These are phyloP conservation scores for Ustilago trichophora DNA, from an alignment of 1,284 basidiomycete species.

Conservation along the genomic window DNA sequence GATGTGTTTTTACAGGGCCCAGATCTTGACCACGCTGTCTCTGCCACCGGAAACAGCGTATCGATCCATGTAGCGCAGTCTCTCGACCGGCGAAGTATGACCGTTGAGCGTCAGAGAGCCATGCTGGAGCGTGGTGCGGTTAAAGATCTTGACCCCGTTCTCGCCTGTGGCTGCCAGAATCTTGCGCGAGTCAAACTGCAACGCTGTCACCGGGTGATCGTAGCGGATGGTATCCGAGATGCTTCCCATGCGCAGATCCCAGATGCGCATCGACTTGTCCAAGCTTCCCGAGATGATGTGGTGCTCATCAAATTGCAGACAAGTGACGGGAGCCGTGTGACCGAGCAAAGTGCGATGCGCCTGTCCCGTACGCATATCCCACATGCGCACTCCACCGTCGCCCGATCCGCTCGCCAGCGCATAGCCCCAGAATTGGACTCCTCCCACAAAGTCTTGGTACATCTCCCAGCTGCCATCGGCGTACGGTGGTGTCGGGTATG, in stretches of 20 bases:
- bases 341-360: slow-evolving; percentile 91
- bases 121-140: slow-evolving; percentile 90
- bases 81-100: slow-evolving; percentile 88
- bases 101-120: slow-evolving; percentile 86
- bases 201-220: slow-evolving; percentile 86
- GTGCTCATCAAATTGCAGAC: slow-evolving; percentile 94
- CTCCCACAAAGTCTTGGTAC: slow-evolving; percentile 97
- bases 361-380: slow-evolving; percentile 98
- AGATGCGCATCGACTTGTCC: slow-evolving; percentile 80
- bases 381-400: slow-evolving; percentile 97
- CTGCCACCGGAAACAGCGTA: slow-evolving; percentile 91
- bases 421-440: slow-evolving; percentile 98
- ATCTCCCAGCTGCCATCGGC: slow-evolving; percentile 90
- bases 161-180: slow-evolving; percentile 92
- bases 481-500: slow-evolving; percentile 80
- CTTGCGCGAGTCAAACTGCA: slow-evolving; percentile 94
- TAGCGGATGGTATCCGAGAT: slow-evolving; percentile 89
- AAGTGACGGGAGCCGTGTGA: slow-evolving; percentile 92
- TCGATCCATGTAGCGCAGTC: slow-evolving; percentile 92
- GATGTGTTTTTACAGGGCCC: slow-evolving; percentile 77
- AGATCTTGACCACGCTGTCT: slow-evolving; percentile 89
- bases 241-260: slow-evolving; percentile 92
- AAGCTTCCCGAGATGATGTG: slow-evolving; percentile 90
- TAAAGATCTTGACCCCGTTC: slow-evolving; percentile 93
- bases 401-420: slow-evolving; percentile 95